Conservation (phyloP, 352 stramenopile genomes). For the Pythium monospermum region DNA sequence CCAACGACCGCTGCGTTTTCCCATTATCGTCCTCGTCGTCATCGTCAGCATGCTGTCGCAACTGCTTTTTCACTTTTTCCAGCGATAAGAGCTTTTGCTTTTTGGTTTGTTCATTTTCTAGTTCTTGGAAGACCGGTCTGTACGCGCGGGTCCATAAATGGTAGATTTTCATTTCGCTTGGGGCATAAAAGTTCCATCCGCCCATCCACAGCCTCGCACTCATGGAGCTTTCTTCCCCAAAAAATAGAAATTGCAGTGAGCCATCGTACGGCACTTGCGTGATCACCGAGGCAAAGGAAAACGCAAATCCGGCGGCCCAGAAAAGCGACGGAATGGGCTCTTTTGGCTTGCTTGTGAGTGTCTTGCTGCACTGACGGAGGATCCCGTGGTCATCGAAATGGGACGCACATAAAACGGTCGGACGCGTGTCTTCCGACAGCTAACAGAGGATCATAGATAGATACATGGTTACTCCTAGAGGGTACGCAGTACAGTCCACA, state of each 20-base stretch:
- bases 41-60: background rate
- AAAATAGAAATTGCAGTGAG: conserved; percentile 88
- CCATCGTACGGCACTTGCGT: conserved; percentile 83
- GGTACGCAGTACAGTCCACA: too few species aligned
- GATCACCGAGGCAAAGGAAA: conserved; percentile 46
- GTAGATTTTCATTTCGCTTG: conserved; percentile 67
- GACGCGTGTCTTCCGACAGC: conserved; percentile 42
- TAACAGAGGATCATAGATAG: conserved; percentile 5
- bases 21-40: conserved; percentile 16
- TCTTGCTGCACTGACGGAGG: conserved; percentile 56
- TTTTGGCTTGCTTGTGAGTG: conserved; percentile 28
- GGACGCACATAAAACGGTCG: conserved; percentile 59
- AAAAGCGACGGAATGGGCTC: conserved; percentile 49
- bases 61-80: conserved; percentile 14
- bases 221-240: conserved; percentile 92
- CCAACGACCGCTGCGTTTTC: conserved; percentile 32
- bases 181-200: conserved; percentile 91
- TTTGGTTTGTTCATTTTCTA: conserved; percentile 36
- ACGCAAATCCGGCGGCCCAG: conserved; percentile 73
- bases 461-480: too few species aligned
- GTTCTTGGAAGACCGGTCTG: conserved; percentile 69
- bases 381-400: conserved; percentile 47
- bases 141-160: conserved; percentile 88
- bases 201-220: conserved; percentile 86
- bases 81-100: conserved; percentile 25